Evolutionary conservation across 495 filamentous ascomycete genomes (phyloP), one percentile per base, ranked within the genome.

Genomic region (Annulohypoxylon bovei): DNA sequence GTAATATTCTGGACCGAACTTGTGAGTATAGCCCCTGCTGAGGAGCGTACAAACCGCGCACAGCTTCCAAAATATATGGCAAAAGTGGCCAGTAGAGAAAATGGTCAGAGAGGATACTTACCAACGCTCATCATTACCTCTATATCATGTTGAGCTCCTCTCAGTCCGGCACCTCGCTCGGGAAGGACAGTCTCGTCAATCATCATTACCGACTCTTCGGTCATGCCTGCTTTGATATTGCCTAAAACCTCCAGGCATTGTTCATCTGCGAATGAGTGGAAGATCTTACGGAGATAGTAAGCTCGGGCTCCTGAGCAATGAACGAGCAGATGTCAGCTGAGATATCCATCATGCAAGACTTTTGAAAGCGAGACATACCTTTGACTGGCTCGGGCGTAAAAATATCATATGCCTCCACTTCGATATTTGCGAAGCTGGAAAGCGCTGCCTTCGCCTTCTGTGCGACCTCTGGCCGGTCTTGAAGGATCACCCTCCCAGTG

Each of bases 231-330:
- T 25, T 63, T 73, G 14, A 80, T 49, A 8, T 78, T 69, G 33
- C 71, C 60, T 7, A 87, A 66, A 12, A 85, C 81, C 30, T 65
- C 56, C 1, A 76, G 23, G 32, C 73, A 76, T 39, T 80, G 71
- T 14, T 78, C 72, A 58, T 84, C 77, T 0, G 80, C 59, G 62
- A 68, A 81, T 70, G 83, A 78, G 61, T 85, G 84, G 9, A 87
- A 56, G 30, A 86, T 73, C 28, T 78, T 73, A 18, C 82, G 81
- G 30, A 85, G 47, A 55, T 84, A 86, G 63, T 86, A 86, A 0
- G 72, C 75, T 3, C 78, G 76, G 0, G 84, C 78, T 28, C 80
- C 82, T 81, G 4, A 30, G 11, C 0, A 30, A 18, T 33, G 6
- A 46, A 23, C 54, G 16, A 23, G 16, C 16, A 12, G 40, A 9